These are phyloP conservation scores for Metschnikowia rubicola DNA, from an alignment of 805 yeast species.

Conservation along the genomic window DNA sequence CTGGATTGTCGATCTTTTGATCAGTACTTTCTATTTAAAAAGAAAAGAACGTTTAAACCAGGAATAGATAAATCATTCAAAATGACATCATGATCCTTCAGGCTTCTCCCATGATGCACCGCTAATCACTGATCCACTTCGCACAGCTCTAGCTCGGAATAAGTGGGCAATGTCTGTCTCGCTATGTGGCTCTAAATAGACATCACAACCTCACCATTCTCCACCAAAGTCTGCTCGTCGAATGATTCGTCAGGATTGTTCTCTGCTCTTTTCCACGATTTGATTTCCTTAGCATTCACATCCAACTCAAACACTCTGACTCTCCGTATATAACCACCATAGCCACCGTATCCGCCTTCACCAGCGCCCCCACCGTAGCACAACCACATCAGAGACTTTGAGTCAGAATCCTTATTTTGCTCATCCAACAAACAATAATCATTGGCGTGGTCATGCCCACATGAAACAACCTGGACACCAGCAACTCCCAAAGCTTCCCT, in stretches of 20 bases:
- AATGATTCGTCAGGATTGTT: constrained; percentile 44
- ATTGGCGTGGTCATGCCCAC: constrained; percentile 95
- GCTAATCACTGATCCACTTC: neutral
- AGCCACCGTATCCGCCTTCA: constrained; percentile 95
- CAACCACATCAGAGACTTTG: constrained; percentile 57
- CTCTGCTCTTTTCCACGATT: constrained; percentile 73
- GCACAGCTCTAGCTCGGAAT: no score
- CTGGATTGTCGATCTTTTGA: no score
- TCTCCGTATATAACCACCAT: constrained; percentile 82
- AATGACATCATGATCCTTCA: no score
- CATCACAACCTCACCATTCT: constrained; percentile 7
- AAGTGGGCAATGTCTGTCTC: no score
- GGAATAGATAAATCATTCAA: no score
- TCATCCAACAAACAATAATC: constrained; percentile 76
- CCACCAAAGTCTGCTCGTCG: constrained; percentile 50
- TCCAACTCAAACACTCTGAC: constrained; percentile 70
- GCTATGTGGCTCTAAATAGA: neutral
- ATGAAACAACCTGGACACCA: constrained; percentile 72
- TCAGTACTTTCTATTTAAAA: no score
- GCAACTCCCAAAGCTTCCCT: constrained; percentile 54
- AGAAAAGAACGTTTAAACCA: no score
- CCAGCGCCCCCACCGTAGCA: constrained; percentile 95
- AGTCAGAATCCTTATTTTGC: constrained; percentile 20
- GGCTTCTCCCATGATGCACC: neutral
- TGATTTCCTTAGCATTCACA: constrained; percentile 41